Conservation (phyloP, 495 filamentous ascomycete species). For the Aspergillus ostianus region DNA sequence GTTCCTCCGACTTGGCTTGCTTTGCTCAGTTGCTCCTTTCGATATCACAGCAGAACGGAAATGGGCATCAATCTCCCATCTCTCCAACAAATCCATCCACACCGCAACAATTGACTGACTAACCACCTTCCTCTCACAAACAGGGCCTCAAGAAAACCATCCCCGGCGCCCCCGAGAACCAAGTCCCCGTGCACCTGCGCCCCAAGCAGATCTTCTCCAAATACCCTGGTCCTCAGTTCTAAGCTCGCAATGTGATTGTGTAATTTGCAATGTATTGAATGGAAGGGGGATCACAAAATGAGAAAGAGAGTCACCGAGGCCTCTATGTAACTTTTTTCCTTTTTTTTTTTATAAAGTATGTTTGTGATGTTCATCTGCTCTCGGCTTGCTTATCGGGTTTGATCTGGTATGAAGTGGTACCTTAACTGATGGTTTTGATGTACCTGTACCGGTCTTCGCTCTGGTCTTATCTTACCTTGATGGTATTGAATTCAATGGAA, state of each 20-base stretch:
- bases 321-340: background rate
- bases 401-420: constrained; percentile 11
- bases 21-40: background rate
- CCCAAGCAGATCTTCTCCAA: constrained; percentile 71
- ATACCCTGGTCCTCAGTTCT: constrained; percentile 45
- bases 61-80: background rate
- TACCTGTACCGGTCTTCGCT: constrained; percentile 46
- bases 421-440: constrained; percentile 8
- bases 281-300: background rate
- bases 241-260: constrained; percentile 6
- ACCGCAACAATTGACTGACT: background rate
- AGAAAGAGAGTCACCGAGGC: background rate
- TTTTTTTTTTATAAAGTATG: background rate
- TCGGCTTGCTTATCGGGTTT: constrained; percentile 13
- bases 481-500: background rate
- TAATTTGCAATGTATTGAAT: background rate
- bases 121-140: constrained; percentile 1
- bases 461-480: constrained; percentile 15
- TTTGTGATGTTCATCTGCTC: background rate
- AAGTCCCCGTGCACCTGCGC: constrained; percentile 79
- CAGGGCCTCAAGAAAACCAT: constrained; percentile 90
- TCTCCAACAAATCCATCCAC: background rate
- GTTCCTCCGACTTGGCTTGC: constrained; percentile 26
- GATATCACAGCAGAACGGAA: background rate
- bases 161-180: constrained; percentile 74